Base-by-base conservation (phyloP, 2,329 filamentous ascomycete genomes). In the Aspergillus chevalieri region DNA sequence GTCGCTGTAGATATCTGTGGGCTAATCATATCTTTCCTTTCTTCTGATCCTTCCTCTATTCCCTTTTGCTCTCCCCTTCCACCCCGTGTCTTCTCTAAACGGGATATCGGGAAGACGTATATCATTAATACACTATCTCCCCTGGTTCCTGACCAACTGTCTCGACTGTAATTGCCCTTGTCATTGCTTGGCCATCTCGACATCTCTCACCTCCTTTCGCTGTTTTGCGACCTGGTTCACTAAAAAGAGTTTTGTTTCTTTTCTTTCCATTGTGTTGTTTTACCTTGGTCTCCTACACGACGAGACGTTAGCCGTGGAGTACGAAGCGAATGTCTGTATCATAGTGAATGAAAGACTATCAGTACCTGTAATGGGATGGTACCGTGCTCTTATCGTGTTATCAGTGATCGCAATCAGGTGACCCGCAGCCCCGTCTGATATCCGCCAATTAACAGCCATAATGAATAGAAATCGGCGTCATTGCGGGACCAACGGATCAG, bases 121-220 rank as follows among this genome's bases (percentile, higher is more conserved):
- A 21, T 41, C 19, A 9, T 17, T 41, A 41, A 19, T 21, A 38
- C 34, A 15, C 48, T 43, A 5, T 30, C 43, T 47, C 45, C 41
- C 43, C 52, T 52, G 38, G 39, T 38, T 47, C 22, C 45, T 28
- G 41, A 21, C 42, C 33, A 39, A 49, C 51, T 44, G 42, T 47
- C 54, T 52, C 51, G 52, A 50, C 49, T 64, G 61, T 65, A 65
- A 59, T 63, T 64, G 62, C 52, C 62, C 26, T 30, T 58, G 8
- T 15, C 26, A 48, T 47, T 44, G 24, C 38, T 43, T 49, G 44
- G 8, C 21, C 10, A 39, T 49, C 46, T 45, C 60, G 62, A 57
- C 58, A 53, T 54, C 47, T 55, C 44, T 52, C 48, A 44, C 48
- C 15, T 48, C 19, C 21, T 34, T 43, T 44, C 15, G 26, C 24